Evolutionary conservation across 1,284 basidiomycete species (phyloP).

Genomic region (Ustilago vetiveriae): DNA sequence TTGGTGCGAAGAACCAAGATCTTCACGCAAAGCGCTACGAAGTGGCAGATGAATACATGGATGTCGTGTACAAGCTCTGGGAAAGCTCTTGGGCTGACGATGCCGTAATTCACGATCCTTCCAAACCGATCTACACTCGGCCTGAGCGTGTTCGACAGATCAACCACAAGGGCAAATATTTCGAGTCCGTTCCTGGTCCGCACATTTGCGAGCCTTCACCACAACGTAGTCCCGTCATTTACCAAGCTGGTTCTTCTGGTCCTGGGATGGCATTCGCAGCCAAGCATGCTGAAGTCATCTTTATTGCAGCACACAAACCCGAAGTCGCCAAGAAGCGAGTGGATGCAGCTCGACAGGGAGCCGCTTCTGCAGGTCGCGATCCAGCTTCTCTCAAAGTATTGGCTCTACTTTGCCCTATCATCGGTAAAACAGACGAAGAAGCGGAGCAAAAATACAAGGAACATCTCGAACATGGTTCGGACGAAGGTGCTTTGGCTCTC

Average conservation of each 20-base stretch:
- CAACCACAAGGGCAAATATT: constrained; percentile 66
- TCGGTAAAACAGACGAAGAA: constrained; percentile 62
- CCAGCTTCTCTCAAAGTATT: constrained; percentile 63
- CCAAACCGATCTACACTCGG: constrained; percentile 49
- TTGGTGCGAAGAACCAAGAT: constrained; percentile 57
- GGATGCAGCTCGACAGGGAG: constrained; percentile 48
- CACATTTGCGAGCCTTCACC: constrained; percentile 66
- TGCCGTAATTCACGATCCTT: constrained; percentile 55
- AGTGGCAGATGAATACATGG: constrained; percentile 61
- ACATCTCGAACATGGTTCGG: constrained; percentile 48
- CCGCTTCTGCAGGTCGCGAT: constrained; percentile 57
- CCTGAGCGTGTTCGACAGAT: constrained; percentile 63
- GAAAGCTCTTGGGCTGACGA: constrained; percentile 67
- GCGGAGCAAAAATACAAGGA: constrained; percentile 63
- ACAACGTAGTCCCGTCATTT: constrained; percentile 66
- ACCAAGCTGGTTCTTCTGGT: constrained; percentile 65
- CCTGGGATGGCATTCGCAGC: constrained; percentile 66
- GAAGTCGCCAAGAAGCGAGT: constrained; percentile 61
- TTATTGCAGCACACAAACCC: constrained; percentile 63
- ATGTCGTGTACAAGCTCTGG: constrained; percentile 68
- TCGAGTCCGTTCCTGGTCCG: constrained; percentile 60
- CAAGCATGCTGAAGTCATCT: constrained; percentile 67
- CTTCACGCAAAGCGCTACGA: constrained; percentile 59
- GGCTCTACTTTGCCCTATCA: constrained; percentile 59
- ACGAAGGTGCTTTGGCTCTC: constrained; percentile 65